These are phyloP conservation scores for Cyphellophora europaea DNA, from an alignment of 2,329 filamentous ascomycete species.

Conservation along the genomic window DNA sequence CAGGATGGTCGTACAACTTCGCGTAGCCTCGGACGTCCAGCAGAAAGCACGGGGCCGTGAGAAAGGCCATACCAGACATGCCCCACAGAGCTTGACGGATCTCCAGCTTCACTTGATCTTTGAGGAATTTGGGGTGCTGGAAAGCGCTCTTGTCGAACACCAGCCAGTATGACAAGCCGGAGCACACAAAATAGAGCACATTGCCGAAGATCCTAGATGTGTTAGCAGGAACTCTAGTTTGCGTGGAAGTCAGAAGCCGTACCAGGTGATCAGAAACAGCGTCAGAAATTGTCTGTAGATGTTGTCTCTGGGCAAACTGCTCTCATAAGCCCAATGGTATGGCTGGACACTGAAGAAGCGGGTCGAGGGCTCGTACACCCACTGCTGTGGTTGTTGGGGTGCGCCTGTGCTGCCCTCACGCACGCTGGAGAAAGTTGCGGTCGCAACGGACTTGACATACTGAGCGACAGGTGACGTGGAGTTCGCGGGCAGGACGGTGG, in stretches of 20 bases:
- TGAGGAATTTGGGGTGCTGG: slow-evolving; percentile 86
- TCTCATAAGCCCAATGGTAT: slow-evolving; percentile 67
- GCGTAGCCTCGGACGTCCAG: slow-evolving; percentile 74
- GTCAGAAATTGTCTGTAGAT: slow-evolving; percentile 63
- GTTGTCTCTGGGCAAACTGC: slow-evolving; percentile 68
- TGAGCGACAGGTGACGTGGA: slow-evolving; percentile 44
- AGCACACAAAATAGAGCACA: slow-evolving; percentile 71
- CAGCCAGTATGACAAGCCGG: slow-evolving; percentile 73
- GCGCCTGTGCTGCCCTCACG: slow-evolving; percentile 29
- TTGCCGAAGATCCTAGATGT: slow-evolving; percentile 86
- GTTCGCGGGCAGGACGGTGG: slow-evolving; percentile 55
- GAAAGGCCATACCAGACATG: slow-evolving; percentile 72
- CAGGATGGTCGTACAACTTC: slow-evolving; percentile 75
- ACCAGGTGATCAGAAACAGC: slow-evolving; percentile 83
- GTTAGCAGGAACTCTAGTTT: slow-evolving; percentile 41
- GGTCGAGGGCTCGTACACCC: slow-evolving; percentile 60
- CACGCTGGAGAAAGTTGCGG: slow-evolving; percentile 45
- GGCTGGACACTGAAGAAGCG: slow-evolving; percentile 61
- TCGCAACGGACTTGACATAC: slow-evolving; percentile 41
- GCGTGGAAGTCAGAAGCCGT: slow-evolving; percentile 28
- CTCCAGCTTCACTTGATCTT: slow-evolving; percentile 81
- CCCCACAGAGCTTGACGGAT: slow-evolving; percentile 69
- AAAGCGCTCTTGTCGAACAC: slow-evolving; percentile 87
- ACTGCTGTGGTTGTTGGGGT: slow-evolving; percentile 42
- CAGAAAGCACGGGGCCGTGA: slow-evolving; percentile 75